Conservation (phyloP, 306 rosid genomes). For the Calophaca sinica region DNA sequence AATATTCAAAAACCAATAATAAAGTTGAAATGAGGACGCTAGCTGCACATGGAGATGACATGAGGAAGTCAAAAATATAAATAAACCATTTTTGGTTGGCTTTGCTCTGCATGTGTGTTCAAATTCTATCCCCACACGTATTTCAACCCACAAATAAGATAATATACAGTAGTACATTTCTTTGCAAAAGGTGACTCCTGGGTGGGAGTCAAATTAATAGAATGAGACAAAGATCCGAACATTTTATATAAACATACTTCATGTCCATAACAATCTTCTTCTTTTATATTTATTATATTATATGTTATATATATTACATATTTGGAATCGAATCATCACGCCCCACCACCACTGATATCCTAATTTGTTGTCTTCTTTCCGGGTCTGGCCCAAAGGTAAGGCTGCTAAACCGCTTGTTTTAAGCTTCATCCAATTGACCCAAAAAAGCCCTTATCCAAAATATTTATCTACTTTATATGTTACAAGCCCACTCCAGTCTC, state of each 20-base stretch:
- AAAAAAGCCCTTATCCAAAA: too few species aligned
- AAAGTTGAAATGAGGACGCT: slow-evolving; percentile 30
- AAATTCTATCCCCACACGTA: slow-evolving; percentile 25
- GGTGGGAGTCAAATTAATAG: slow-evolving; percentile 44
- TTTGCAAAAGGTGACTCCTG: background rate
- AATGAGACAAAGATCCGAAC: slow-evolving; percentile 39
- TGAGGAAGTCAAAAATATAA: slow-evolving; percentile 44
- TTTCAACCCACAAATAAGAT: background rate
- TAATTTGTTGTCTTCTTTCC: too few species aligned
- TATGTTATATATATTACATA: background rate
- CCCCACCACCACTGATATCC: too few species aligned
- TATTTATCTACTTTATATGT: too few species aligned
- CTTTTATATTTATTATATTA: too few species aligned
- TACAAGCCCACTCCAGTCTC: too few species aligned
- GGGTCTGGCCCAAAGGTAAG: too few species aligned
- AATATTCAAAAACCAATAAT: slow-evolving; percentile 11
- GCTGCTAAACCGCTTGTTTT: too few species aligned
- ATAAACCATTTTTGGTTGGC: slow-evolving; percentile 13
- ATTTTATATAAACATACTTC: background rate
- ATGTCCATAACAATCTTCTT: background rate
- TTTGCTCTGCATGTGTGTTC: slow-evolving; percentile 9
- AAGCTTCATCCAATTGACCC: too few species aligned
- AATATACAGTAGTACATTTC: too few species aligned
- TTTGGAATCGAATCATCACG: slow-evolving; percentile 25
- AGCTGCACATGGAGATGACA: slow-evolving; percentile 44